These are phyloP conservation scores for Penicillium coprophilum DNA, from an alignment of 495 filamentous ascomycete genomes.

Conservation along the genomic window DNA sequence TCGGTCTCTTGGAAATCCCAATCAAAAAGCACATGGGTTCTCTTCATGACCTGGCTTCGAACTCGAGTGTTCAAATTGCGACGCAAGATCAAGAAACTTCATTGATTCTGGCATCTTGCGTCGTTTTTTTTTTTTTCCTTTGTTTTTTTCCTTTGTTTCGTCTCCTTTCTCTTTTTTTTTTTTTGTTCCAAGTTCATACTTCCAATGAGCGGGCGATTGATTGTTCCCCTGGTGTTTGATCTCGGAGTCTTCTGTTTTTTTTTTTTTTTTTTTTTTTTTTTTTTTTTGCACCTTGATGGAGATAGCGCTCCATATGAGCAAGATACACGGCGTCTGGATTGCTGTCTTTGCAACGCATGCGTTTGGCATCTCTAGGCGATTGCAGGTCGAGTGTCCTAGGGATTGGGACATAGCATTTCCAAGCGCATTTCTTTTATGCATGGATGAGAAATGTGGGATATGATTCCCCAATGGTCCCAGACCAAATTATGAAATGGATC, in stretches of 20 bases:
- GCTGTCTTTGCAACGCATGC: slow-evolving; percentile 5
- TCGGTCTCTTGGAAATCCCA: slow-evolving; percentile 38
- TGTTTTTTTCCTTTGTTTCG: slow-evolving; percentile 1
- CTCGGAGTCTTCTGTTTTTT: no score
- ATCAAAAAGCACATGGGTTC: slow-evolving; percentile 46
- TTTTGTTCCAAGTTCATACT: slow-evolving; percentile 1
- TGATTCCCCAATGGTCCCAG: not conserved
- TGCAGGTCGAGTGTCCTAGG: slow-evolving; percentile 11
- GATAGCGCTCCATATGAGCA: slow-evolving; percentile 5
- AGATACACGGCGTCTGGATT: slow-evolving; percentile 10
- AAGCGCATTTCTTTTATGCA: slow-evolving; percentile 6
- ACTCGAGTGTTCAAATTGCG: slow-evolving; percentile 48
- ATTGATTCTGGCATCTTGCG: slow-evolving; percentile 17
- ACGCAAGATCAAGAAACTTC: slow-evolving; percentile 37
- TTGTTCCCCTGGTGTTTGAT: slow-evolving; percentile 8
- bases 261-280: no score
- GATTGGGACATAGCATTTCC: slow-evolving; percentile 3
- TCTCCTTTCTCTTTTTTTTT: not conserved
- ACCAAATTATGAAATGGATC: slow-evolving; percentile 7
- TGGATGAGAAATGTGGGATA: slow-evolving; percentile 9
- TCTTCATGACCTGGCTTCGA: slow-evolving; percentile 50
- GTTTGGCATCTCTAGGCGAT: slow-evolving; percentile 4
- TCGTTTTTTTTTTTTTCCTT: slow-evolving; percentile 4
- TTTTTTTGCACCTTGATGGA: slow-evolving; percentile 10
- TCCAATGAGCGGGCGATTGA: slow-evolving; percentile 17